These are phyloP conservation scores for Pestalotiopsis sp. DNA, from an alignment of 2,329 filamentous ascomycete species.

Conservation along the genomic window DNA sequence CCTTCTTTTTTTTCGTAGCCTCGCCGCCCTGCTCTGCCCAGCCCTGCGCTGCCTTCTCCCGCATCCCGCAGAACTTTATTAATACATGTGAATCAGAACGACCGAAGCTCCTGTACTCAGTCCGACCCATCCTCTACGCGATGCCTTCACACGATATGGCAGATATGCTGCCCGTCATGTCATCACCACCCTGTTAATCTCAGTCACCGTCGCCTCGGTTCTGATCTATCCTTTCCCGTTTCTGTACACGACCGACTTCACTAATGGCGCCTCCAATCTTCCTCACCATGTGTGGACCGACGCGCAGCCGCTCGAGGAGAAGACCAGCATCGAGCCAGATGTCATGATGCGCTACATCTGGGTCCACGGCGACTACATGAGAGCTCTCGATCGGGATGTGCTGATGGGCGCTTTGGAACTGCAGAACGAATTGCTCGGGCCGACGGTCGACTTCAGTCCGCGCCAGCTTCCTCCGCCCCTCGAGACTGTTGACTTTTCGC, in stretches of 20 bases:
- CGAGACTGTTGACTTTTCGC: slow-evolving; percentile 13
- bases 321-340: slow-evolving; percentile 57
- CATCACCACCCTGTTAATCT: slow-evolving; percentile 72
- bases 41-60: slow-evolving; percentile 5
- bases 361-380: slow-evolving; percentile 82
- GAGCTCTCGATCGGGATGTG: slow-evolving; percentile 68
- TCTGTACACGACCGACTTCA: slow-evolving; percentile 72
- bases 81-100: slow-evolving; percentile 53
- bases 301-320: slow-evolving; percentile 63
- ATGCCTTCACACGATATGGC: slow-evolving; percentile 69
- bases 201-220: slow-evolving; percentile 70
- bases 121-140: slow-evolving; percentile 66
- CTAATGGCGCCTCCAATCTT: slow-evolving; percentile 70
- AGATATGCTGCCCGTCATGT: slow-evolving; percentile 73
- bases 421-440: slow-evolving; percentile 70
- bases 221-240: slow-evolving; percentile 77
- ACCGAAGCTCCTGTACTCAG: slow-evolving; percentile 71
- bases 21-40: background rate
- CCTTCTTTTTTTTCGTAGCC: background rate
- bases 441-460: slow-evolving; percentile 58
- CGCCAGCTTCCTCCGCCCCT: slow-evolving; percentile 29
- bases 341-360: slow-evolving; percentile 83
- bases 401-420: slow-evolving; percentile 69
- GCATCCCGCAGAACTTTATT: slow-evolving; percentile 9
- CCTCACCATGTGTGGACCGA: slow-evolving; percentile 84